Evolutionary conservation across 148 eudicot species (phyloP), one percentile per base, ranked within the genome.

Genomic region (Heliosperma pusillum): DNA sequence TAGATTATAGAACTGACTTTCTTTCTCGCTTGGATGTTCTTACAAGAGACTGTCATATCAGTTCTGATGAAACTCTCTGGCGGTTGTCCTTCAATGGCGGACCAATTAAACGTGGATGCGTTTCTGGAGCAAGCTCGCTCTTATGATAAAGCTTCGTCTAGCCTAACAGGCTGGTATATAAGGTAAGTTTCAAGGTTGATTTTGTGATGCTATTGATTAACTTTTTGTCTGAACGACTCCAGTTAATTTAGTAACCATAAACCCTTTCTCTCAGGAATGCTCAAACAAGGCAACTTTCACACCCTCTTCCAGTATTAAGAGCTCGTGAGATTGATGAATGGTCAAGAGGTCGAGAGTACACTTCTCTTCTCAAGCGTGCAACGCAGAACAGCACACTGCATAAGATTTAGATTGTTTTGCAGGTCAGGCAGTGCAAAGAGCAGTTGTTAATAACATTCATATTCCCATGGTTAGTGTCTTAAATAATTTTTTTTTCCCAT

Each of bases 91-190:
- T 95, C 98, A 57, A 74, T 95, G 85, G 96, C 97, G 29, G 97
- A 95, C 80, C 96, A 95, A 76, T 79, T 95, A 27, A 95, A 92
- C 75, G 97, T 90, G 69, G 98, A 95, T 72, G 97, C 98, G 10
- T 95, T 95, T 79, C 83, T 95, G 84, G 97, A 95, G 84, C 98
- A 95, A 92, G 97, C 98, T 85, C 93, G 93, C 13, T 95, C 98
- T 79, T 95, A 95, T 58, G 98, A 95, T 63, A 92, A 86, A 81
- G 98, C 98, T 70, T 80, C 98, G 73, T 89, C 98, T 53, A 95
- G 89, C 68, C 96, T 93, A 62, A 70, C 89, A 15, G 98, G 98
- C 21, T 92, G 98, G 97, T 95, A 88, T 78, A 85, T 95, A 74
- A 92, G 96, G 98, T 91, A 83, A 83, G 58, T 7, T 44, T 0